phyloP scores from a whole-genome alignment of 106 monocot species.

The Narthecium ossifragum region DNA sequence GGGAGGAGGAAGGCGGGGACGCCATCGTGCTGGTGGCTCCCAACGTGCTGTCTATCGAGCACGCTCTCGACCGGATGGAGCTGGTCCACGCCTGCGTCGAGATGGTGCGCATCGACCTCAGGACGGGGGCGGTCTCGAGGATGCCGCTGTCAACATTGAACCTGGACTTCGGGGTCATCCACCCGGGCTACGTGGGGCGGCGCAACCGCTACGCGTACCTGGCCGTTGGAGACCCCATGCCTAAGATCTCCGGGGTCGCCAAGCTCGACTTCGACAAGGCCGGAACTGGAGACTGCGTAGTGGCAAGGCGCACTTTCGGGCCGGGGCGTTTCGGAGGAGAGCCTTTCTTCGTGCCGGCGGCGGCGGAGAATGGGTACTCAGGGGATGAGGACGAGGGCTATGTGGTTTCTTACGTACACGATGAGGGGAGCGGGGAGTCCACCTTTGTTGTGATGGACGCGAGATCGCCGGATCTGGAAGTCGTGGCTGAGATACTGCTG shows the following conservation, averaged over 20 bases:
- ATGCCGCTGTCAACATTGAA: constrained; percentile 13
- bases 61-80: constrained; percentile 48
- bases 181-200: constrained; percentile 11
- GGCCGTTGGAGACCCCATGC: constrained; percentile 14
- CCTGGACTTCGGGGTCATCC: constrained; percentile 25
- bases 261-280: constrained; percentile 16
- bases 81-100: constrained; percentile 63
- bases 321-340: constrained; percentile 24
- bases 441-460: constrained; percentile 80
- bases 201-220: constrained; percentile 26
- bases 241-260: constrained; percentile 24
- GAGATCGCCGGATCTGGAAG: constrained; percentile 48
- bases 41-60: constrained; percentile 69
- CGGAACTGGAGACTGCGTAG: constrained; percentile 11
- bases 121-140: constrained; percentile 8
- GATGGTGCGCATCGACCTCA: constrained; percentile 68
- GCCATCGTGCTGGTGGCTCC: constrained; percentile 69
- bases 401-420: constrained; percentile 58
- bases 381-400: constrained; percentile 70
- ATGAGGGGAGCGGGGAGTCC: constrained; percentile 52
- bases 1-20: constrained; percentile 65
- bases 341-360: constrained; percentile 28
- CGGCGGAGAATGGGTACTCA: background rate
- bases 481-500: constrained; percentile 60
- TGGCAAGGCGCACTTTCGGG: constrained; percentile 13